Evolutionary conservation across 2,329 filamentous ascomycete species (phyloP).

Genomic region (Aspergillus chevalieri): DNA sequence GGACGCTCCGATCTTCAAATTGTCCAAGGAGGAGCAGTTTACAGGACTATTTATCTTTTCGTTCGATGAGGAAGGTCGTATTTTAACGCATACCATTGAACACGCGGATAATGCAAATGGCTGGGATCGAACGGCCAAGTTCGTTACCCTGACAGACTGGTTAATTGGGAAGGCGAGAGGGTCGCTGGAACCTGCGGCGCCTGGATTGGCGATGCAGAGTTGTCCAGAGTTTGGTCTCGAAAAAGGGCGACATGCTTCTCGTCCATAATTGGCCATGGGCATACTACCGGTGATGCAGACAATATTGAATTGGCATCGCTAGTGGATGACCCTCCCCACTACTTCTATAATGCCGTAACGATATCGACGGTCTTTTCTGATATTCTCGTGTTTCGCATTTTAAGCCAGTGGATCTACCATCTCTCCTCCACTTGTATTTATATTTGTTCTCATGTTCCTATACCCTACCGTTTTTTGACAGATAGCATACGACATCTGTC

Average conservation of each 20-base stretch:
- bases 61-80: conserved; percentile 79
- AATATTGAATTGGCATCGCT: too few relatives aligned
- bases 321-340: too few relatives aligned
- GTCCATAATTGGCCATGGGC: neutral
- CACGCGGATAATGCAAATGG: conserved; percentile 77
- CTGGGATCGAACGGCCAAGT: conserved; percentile 76
- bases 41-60: conserved; percentile 91
- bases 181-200: conserved; percentile 24
- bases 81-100: conserved; percentile 87
- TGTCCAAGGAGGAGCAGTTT: conserved; percentile 67
- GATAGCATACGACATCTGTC: neutral
- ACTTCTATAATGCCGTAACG: neutral
- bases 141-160: conserved; percentile 93
- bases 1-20: conserved; percentile 43
- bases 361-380: neutral
- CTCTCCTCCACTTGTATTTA: neutral
- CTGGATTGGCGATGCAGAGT: conserved; percentile 24
- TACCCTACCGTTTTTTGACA: neutral
- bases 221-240: conserved; percentile 7
- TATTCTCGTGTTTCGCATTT: neutral
- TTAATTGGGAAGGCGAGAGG: conserved; percentile 70
- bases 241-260: neutral
- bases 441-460: neutral
- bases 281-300: too few relatives aligned
- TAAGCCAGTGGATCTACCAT: neutral